Evolutionary conservation across 1,139 yeast genomes (phyloP), one percentile per base, ranked within the genome.

Genomic region (Candida smagusa): DNA sequence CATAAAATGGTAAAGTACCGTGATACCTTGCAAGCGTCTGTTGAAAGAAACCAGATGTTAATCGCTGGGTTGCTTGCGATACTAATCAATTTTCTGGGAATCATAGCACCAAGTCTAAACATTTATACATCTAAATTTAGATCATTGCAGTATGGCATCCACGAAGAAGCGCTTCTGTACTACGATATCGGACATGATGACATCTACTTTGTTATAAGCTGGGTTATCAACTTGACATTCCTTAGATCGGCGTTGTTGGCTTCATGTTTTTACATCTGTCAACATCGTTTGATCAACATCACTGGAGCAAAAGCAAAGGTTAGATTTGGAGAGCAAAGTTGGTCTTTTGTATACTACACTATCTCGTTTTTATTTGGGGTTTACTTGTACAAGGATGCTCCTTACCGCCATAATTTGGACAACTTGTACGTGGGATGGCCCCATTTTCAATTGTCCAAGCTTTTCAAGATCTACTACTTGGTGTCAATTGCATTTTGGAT

Each of bases 281-380:
- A 26, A 23, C 22, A 23, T 6, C 21, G 22, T n/a, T 23, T 22
- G 27, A 22, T 39, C 32, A 66, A 75, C 12, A 79, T 85, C 40
- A 59, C 60, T 31, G 65, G 74, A 2, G 56, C 55, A 11, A 81
- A 77, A 52, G 76, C 81, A 2, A 65, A 69, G 32, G 75, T 75
- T 37, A 72, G 96, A 44, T 88, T 85, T 53, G 84, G 88, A 38
- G 97, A 89, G 61, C 96, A 88, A 64, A 81, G 89, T 41, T 89
- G 96, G 96, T 68, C 79, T 27, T 60, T 78, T 26, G 54, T 77
- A n/a, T 86, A 83, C 56, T 86, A 80, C 59, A 47, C 74, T 7
- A 48, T 63, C 11, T 75, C 86, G 9, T 82, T 82, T 59, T 40
- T 58, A 1, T 65, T 64, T 45, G 96, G 96, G 0, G 64, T 76